Conservation (phyloP, 768 basidiomycete genomes). For the Trametes punicea region DNA sequence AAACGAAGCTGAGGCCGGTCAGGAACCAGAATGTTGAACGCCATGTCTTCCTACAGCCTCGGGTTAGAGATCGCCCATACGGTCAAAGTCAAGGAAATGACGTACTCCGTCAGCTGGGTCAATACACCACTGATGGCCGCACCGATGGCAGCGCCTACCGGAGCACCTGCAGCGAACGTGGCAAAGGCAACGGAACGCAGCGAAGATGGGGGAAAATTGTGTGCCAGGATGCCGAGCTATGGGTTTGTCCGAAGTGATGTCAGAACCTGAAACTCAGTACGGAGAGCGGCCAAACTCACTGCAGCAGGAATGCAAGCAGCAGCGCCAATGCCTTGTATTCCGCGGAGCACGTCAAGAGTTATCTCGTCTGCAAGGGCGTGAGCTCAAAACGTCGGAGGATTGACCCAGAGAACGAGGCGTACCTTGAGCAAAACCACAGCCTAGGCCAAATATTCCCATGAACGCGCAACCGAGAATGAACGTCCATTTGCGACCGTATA, state of each 20-base stretch:
- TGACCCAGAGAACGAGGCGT: constrained; percentile 10
- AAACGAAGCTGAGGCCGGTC: constrained; percentile 52
- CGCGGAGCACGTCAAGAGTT: constrained; percentile 68
- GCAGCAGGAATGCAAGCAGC: constrained; percentile 58
- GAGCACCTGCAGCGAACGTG: constrained; percentile 81
- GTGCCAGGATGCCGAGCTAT: constrained; percentile 74
- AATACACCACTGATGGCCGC: constrained; percentile 67
- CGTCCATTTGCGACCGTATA: constrained; percentile 68
- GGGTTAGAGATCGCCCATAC: not conserved
- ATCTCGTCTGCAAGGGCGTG: constrained; percentile 45
- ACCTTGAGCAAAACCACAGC: constrained; percentile 62
- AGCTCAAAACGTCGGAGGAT: not conserved
- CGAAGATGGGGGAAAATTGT: constrained; percentile 65
- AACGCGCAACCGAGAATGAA: constrained; percentile 60
- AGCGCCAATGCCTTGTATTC: constrained; percentile 74
- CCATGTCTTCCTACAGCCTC: constrained; percentile 46
- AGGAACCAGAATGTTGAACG: constrained; percentile 61
- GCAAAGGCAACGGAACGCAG: constrained; percentile 77
- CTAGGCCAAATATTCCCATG: constrained; percentile 57
- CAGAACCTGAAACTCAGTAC: not conserved
- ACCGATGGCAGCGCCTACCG: constrained; percentile 75
- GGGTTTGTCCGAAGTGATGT: not conserved
- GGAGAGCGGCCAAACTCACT: not conserved
- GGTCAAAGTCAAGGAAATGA: not conserved
- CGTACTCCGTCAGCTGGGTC: constrained; percentile 48